Conservation (phyloP, 805 yeast species). For the Metschnikowia baotianmanensis region DNA sequence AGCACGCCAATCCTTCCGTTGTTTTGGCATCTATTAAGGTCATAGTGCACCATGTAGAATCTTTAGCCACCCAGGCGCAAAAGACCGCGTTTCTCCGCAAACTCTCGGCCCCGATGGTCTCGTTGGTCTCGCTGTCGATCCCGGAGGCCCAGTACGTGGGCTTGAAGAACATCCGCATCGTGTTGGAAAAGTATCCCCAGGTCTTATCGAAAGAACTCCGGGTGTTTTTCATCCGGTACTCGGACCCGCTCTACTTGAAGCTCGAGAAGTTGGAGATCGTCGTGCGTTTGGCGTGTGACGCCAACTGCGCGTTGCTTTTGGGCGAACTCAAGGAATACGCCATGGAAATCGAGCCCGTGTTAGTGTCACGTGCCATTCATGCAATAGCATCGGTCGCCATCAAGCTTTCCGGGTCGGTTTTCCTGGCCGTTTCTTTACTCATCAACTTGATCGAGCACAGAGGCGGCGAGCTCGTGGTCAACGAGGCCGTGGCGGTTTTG, state of each 20-base stretch:
- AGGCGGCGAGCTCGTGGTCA: constrained; percentile 56
- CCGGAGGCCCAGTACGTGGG: constrained; percentile 97
- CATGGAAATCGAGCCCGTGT: constrained; percentile 80
- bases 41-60: constrained; percentile 63
- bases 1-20: constrained; percentile 95
- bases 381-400: constrained; percentile 74
- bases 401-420: constrained; percentile 50
- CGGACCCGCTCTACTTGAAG: constrained; percentile 77
- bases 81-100: constrained; percentile 56
- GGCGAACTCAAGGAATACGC: constrained; percentile 78
- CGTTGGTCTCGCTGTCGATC: constrained; percentile 74
- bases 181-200: constrained; percentile 83
- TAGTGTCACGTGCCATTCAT: constrained; percentile 62
- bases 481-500: constrained; percentile 60
- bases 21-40: constrained; percentile 84
- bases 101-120: constrained; percentile 80
- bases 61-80: constrained; percentile 36
- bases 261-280: constrained; percentile 74
- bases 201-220: constrained; percentile 75
- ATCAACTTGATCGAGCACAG: constrained; percentile 59
- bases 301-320: constrained; percentile 55
- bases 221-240: constrained; percentile 86
- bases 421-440: constrained; percentile 59
- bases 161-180: constrained; percentile 82
- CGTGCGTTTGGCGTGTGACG: constrained; percentile 63